Evolutionary conservation across 2,329 filamentous ascomycete species (phyloP).

Genomic region (Aspergillus nomiae): DNA sequence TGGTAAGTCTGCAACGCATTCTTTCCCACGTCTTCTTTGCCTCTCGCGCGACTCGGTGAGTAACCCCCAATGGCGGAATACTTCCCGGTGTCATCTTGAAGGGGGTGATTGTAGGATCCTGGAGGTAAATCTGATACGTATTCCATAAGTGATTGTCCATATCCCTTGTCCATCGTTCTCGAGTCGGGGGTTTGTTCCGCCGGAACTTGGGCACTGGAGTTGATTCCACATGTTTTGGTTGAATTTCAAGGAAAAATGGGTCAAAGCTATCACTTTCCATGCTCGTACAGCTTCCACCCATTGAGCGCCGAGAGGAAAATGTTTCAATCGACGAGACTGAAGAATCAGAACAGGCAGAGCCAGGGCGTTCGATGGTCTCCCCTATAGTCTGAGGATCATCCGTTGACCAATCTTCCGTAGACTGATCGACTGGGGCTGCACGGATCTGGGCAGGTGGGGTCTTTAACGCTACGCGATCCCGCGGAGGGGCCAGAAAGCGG

Average conservation of each 20-base stretch:
- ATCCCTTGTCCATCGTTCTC: constrained; percentile 57
- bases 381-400: constrained; percentile 37
- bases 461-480: constrained; percentile 40
- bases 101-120: constrained; percentile 66
- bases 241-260: constrained; percentile 52
- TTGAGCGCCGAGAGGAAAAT: constrained; percentile 57
- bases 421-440: constrained; percentile 35
- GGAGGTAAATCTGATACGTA: constrained; percentile 66
- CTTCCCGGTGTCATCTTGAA: constrained; percentile 68
- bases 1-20: constrained; percentile 38
- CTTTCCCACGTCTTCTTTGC: constrained; percentile 63
- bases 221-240: constrained; percentile 41
- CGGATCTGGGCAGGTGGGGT: constrained; percentile 50
- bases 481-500: constrained; percentile 42
- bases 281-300: constrained; percentile 63
- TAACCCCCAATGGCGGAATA: constrained; percentile 65
- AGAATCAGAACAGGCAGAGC: constrained; percentile 63
- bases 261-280: constrained; percentile 61
- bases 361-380: constrained; percentile 55
- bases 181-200: constrained; percentile 26
- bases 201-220: constrained; percentile 36
- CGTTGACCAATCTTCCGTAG: constrained; percentile 33
- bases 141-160: constrained; percentile 70
- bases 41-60: constrained; percentile 63
- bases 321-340: constrained; percentile 63